Base-by-base conservation (phyloP, 2,329 filamentous ascomycete genomes). In the Fusarium torulosum region DNA sequence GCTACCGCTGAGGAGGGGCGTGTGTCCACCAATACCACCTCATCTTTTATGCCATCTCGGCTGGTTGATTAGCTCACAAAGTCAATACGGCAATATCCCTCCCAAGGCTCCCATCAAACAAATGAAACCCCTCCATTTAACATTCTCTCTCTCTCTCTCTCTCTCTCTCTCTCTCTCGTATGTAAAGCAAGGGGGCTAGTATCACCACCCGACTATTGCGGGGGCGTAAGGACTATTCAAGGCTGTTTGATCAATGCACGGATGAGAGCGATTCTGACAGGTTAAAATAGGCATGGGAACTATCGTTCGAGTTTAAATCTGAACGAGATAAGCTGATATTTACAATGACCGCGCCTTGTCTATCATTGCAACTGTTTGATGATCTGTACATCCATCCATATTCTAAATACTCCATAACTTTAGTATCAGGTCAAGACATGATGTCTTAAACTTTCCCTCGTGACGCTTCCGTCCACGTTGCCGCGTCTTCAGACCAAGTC, bases 191-290 rank as follows among this genome's bases (percentile, higher is more conserved):
- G 44, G 23, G 49, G 25, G 54, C 43, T 38, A 40, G 51, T 35
- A 59, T 45, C 59, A 59, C 52, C 27, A 33, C 25, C 19, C 33
- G 21, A 25, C 40, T 15, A 41, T 63, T 57, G 52, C 52, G 52
- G 60, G 60, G 50, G 33, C 44, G 43, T 61, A 47, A 62, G 29
- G 43, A 44, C 35, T 60, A 44, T 53, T 60, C 55, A 53, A 60
- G 43, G 56, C 55, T 58, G 51, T 56, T 56, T 47, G 38, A 64
- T 64, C 45, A 64, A 64, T 64, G 61, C 53, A 64, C 53, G 59
- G 59, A 59, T 64, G 17, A 40, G 14, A 17, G 14, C 20, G 31
- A 11, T 31, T 49, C 45, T 35, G 46, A 29, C 27, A 15, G 19
- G 53, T 40, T 38, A 4, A 23, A 23, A 23, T 37, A n/a, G 53